Base-by-base conservation (phyloP, 108 stramenopile genomes). In the Aurantiochytrium sp. region DNA sequence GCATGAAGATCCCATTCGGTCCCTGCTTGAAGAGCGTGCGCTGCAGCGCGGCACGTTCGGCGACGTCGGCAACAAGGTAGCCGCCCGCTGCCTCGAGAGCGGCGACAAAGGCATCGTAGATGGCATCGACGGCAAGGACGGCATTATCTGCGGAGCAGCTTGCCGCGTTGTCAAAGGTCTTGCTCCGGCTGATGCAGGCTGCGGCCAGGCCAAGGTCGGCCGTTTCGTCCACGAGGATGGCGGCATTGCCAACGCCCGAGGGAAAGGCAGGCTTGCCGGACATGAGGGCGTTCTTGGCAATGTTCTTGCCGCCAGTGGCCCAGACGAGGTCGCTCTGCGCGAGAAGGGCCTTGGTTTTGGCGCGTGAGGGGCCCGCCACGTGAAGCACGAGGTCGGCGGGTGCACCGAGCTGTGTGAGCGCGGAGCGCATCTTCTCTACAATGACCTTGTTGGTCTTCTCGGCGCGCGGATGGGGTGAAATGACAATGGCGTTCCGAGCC, bases 231-330 rank as follows among this genome's bases (percentile, higher is more conserved):
- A 83, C 76, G 49, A 83, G 51, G 45, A 83, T 53, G 28, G 51
- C 76, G n/a, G 76, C 76, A 23, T 83, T 83, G 51, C 76, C 76
- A 35, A 83, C 76, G 76, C 76, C 76, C 28, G 51, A 47, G n/a
- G 49, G 49, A 53, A 53, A 83, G 25, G 76, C 76, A 12, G 76
- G 76, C n/a, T 47, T 83, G n/a, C 76, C 76, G 51, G 76, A 83
- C 45, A 53, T 55, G 49, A 53, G 28, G 6, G 76, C 76, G 51
- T 83, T 53, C 76, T 83, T 47, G 51, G 51, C 76, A 83, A 83
- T 83, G 51, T 83, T 83, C 25, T 53, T 83, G n/a, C 76, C 76
- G n/a, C 76, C 76, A 6, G 76, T 83, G 49, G 76, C 76, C 76
- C 76, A 83, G 25, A 83, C 76, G 45, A 47, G 76, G 51, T 83